phyloP scores from a whole-genome alignment of 441 rosid species.

The Pelargonium cotyledonis region DNA sequence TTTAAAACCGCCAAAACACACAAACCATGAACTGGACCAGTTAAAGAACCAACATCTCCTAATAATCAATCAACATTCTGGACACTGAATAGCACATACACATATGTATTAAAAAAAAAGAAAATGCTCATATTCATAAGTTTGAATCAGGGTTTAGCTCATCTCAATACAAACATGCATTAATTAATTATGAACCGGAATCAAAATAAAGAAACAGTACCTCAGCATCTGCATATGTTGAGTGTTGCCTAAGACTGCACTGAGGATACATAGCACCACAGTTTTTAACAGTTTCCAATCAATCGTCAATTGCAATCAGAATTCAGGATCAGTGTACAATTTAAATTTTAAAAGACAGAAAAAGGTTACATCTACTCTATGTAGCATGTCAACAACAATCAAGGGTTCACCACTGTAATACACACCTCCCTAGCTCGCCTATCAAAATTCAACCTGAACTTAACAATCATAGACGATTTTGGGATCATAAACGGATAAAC shows the following conservation, averaged over 20 bases:
- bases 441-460: not conserved
- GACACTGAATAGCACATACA: too few relatives aligned
- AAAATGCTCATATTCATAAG: too few relatives aligned
- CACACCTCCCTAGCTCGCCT: too few relatives aligned
- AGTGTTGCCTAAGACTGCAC: conserved; percentile 75
- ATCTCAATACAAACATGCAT: not conserved
- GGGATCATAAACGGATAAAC: too few relatives aligned
- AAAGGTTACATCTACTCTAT: conserved; percentile 76
- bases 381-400: conserved; percentile 92
- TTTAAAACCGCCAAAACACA: not conserved
- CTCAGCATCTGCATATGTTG: conserved; percentile 91
- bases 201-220: conserved; percentile 24
- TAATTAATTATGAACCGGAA: conserved; percentile 18
- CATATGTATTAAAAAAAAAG: too few relatives aligned
- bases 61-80: not conserved
- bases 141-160: too few relatives aligned
- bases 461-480: too few relatives aligned
- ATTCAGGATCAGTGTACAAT: not conserved
- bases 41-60: not conserved
- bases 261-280: conserved; percentile 89
- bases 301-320: conserved; percentile 8
- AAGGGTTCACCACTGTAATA: conserved; percentile 81
- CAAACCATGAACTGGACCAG: not conserved
- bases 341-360: not conserved
- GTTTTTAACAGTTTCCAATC: conserved; percentile 55